phyloP scores from a whole-genome alignment of 345 rosid species.

The Cochlearia excelsa region DNA sequence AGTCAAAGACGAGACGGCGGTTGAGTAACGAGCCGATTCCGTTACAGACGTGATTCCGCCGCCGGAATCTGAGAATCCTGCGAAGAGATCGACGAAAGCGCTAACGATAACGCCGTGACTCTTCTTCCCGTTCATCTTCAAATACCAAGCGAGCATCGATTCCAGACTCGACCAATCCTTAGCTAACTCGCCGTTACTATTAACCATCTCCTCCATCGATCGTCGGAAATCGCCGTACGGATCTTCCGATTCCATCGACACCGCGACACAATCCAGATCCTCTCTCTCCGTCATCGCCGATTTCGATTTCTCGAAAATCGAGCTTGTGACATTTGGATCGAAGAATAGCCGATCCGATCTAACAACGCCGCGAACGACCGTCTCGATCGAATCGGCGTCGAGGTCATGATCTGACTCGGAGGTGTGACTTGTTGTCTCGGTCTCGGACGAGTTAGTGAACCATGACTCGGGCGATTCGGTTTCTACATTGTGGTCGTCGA shows the following conservation, averaged over 20 bases:
- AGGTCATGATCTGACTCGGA: slow-evolving; percentile 37
- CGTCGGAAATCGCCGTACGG: slow-evolving; percentile 71
- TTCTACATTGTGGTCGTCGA: slow-evolving; percentile 30
- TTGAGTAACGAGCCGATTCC: slow-evolving; percentile 34
- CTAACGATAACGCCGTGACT: slow-evolving; percentile 71
- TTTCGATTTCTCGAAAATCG: slow-evolving; percentile 40
- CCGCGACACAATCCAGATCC: slow-evolving; percentile 45
- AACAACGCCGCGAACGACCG: slow-evolving; percentile 53
- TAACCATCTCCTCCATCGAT: slow-evolving; percentile 98
- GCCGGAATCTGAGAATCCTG: slow-evolving; percentile 37
- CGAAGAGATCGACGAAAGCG: slow-evolving; percentile 79
- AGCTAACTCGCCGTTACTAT: slow-evolving; percentile 45
- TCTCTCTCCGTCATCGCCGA: not conserved
- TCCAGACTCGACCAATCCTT: slow-evolving; percentile 76
- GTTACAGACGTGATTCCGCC: slow-evolving; percentile 10
- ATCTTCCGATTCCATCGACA: slow-evolving; percentile 81
- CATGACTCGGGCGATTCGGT: slow-evolving; percentile 34
- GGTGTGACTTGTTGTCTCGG: slow-evolving; percentile 37
- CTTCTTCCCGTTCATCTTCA: slow-evolving; percentile 66
- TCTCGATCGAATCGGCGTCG: slow-evolving; percentile 48
- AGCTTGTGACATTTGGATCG: slow-evolving; percentile 67
- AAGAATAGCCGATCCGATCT: slow-evolving; percentile 76
- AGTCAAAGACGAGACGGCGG: slow-evolving; percentile 38
- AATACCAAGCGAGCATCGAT: slow-evolving; percentile 75
- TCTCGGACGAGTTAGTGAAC: slow-evolving; percentile 40